Evolutionary conservation across 208 protist species (phyloP), one percentile per base, ranked within the genome.

Genomic region (Naegleria fowleri): DNA sequence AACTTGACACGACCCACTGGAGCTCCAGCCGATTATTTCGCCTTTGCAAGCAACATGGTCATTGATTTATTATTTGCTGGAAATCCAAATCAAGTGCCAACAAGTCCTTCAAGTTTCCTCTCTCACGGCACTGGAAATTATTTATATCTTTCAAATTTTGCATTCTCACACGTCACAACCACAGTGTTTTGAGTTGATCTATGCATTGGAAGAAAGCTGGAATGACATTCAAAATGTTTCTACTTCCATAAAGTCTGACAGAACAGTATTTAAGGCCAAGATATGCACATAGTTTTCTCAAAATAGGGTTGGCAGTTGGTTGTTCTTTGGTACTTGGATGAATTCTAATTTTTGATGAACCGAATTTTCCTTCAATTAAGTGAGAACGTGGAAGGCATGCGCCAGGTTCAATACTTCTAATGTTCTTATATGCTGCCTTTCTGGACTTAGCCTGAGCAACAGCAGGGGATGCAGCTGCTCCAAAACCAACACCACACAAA

Each of bases 401-500:
- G 6, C 6, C 13, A 79, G 67, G 67, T 36, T 79, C 29, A 79
- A 79, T 79, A 51, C n/a, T 19, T 33, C 83, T 15, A 41, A 86
- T 36, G n/a, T 86, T 86, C 40, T 40, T 40, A 33, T 40, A 51
- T 33, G 83, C 83, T 33, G 22, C 33, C 39, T 86, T 86, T 36
- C 40, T 41, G 15, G 83, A 38, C 33, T 86, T 41, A 15, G 22
- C 15, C 48, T 33, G 22, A 86, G 83, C 83, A 86, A 33, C 16
- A 7, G 16, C 19, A n/a, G 83, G 22, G 33, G 19, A 33, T 6
- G 36, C 39, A 36, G 83, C 83, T 5, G 19, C 9, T 51, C 83
- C 83, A 86, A 86, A 86, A 48, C 83, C 83, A 86, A 48, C 83
- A 33, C 83, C 83, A 86, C 22, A n/a, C 9, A 86, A 86, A 15